A percentile compares a stretch with the other conserved stretches of the same genome.
Conservation (phyloP, 2,329 filamentous ascomycete species). For the Dactylonectria estremocensis region DNA sequence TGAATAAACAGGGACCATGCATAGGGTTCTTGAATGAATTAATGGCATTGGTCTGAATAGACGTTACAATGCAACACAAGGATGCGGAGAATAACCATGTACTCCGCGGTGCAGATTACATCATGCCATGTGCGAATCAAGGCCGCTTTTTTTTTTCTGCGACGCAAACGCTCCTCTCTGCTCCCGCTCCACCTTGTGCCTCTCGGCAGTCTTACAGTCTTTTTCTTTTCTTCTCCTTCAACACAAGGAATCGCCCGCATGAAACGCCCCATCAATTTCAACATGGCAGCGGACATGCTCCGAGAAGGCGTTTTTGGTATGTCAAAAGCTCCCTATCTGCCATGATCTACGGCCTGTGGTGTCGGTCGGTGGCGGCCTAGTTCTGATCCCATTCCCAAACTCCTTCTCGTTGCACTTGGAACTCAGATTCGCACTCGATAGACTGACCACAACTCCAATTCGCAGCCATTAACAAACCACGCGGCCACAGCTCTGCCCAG, state of each 20-base stretch:
- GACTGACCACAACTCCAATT: constrained; percentile 22
- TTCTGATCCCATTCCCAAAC: not conserved
- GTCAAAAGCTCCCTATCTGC: constrained; percentile 39
- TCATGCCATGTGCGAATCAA: constrained; percentile 1
- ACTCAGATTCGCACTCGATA: not conserved
- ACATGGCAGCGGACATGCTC: constrained; percentile 68
- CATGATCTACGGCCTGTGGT: not conserved
- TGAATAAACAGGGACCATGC: too few relatives aligned
- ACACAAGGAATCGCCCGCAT: constrained; percentile 48
- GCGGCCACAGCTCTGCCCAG: constrained; percentile 88
- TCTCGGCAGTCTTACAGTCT: constrained; percentile 21
- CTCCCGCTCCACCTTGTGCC: constrained; percentile 29
- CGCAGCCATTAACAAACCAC: constrained; percentile 92
- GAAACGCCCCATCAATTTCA: constrained; percentile 54
- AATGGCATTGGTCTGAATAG: too few relatives aligned
- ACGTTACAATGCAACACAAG: too few relatives aligned
- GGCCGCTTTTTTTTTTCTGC: constrained; percentile 9
- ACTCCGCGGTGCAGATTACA: not conserved
- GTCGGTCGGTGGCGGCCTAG: not conserved
- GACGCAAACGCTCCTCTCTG: constrained; percentile 14
- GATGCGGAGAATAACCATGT: not conserved
- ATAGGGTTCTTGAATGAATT: too few relatives aligned
- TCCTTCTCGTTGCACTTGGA: constrained; percentile 1
- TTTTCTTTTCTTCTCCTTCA: constrained; percentile 28
- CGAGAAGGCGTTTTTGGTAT: constrained; percentile 73